Evolutionary conservation across 148 eudicot genomes (phyloP).

Genomic region (Spergularia marina): DNA sequence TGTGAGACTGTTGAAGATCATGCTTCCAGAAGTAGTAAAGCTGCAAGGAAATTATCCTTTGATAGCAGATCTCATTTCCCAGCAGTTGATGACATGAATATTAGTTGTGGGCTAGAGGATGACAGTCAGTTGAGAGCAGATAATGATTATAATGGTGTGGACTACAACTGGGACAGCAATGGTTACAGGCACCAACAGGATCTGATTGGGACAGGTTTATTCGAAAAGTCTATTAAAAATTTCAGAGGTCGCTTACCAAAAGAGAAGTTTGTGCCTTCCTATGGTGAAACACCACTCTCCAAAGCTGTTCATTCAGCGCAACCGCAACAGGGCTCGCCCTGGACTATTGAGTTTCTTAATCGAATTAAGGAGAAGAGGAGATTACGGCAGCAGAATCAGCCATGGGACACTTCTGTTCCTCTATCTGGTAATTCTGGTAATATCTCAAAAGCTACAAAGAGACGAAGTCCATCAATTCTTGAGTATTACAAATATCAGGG

Average conservation of each 20-base stretch:
- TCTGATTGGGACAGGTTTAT: constrained; percentile 22
- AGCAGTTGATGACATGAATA: constrained; percentile 37
- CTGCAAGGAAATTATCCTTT: constrained; percentile 44
- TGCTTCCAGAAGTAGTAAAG: constrained; percentile 33
- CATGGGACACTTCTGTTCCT: constrained; percentile 46
- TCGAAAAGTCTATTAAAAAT: constrained; percentile 32
- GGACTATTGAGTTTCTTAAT: constrained; percentile 92
- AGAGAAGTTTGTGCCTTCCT: constrained; percentile 33
- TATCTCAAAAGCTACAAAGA: constrained; percentile 46
- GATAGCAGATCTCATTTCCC: constrained; percentile 42
- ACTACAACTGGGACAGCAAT: constrained; percentile 26
- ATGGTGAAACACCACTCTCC: constrained; percentile 58
- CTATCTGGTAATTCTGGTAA: constrained; percentile 32
- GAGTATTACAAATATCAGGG: constrained; percentile 73
- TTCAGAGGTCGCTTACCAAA: constrained; percentile 25
- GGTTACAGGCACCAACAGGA: constrained; percentile 29
- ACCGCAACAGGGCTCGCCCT: constrained; percentile 73
- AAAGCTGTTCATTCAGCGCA: constrained; percentile 62
- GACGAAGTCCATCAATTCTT: constrained; percentile 83
- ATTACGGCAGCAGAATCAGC: constrained; percentile 54
- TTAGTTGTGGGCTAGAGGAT: constrained; percentile 31
- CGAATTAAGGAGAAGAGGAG: constrained; percentile 78
- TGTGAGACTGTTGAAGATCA: constrained; percentile 33
- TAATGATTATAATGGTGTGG: constrained; percentile 27
- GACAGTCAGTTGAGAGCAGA: constrained; percentile 30